Base-by-base conservation (phyloP, 2,329 filamentous ascomycete species). In the Ceratocystis diversiconidia region DNA sequence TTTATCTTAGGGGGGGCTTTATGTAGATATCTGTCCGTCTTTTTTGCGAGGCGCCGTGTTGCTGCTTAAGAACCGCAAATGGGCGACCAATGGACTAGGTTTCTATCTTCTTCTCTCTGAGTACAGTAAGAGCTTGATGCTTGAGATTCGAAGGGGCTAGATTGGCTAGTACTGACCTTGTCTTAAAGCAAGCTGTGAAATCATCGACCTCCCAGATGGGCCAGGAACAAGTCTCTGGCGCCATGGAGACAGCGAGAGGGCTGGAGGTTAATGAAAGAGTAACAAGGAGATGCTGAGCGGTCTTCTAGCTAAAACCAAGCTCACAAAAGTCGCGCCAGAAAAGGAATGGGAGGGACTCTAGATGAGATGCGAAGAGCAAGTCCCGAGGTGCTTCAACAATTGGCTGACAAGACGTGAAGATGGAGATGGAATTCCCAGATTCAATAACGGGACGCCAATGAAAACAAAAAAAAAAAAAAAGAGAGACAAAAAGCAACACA, bases 141-240 rank as follows among this genome's bases (percentile, higher is more conserved):
- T 41, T 15, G 36, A 41, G 36, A 41, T 15, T 15, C 4, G 36
- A 19, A 15, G 32, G 55, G 52, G 52, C 52, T 32, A 7, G 22
- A 36, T 15, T 41, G 36, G 55, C 55, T 36, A 17, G 30, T 64
- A 80, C 86, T 74, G 76, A 90, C 87, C 90, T 85, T 76, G 80
- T 78, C 70, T 81, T 81, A 72, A 87, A 85, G 73, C 85, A 87
- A 63, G 77, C 75, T 55, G 79, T 82, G 70, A 87, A 82, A 75
- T 87, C 85, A 74, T 87, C 85, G 68, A 82, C 75, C 69, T 76
- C 78, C 85, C 85, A 87, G 73, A 84, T 75, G 63, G 82, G 81
- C 81, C 78, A 80, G 62, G 76, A 66, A 61, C 61, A 68, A 64
- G 62, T 65, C 62, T 67, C 65, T 61, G 62, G 65, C 59, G 67